Base-by-base conservation (phyloP, 306 rosid genomes). In the Senna siamea region DNA sequence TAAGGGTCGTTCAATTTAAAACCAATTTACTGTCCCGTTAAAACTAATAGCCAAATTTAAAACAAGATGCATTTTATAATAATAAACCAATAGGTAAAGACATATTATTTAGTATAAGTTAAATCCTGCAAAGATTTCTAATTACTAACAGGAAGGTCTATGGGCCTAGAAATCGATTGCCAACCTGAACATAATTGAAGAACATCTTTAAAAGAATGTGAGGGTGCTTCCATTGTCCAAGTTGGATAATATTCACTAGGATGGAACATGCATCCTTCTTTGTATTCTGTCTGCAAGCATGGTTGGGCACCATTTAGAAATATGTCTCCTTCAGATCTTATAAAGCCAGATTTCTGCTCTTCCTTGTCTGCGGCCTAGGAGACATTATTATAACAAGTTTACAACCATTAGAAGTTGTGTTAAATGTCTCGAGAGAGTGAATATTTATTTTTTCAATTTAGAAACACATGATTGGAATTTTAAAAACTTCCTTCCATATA, bases 161-260 rank as follows among this genome's bases (percentile, higher is more conserved):
- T 56, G 28, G 90, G 89, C 85, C 85, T 72, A 51, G 46, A 47
- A 68, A 87, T 63, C 70, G 90, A 76, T 80, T 85, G 87, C 87
- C 93, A 91, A 75, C 90, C 91, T 18, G 89, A n/a, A 79, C 87
- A 87, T 43, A 86, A 48, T 50, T 80, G 89, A 62, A 87, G 80
- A 57, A 87, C 13, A 14, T 75, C 81, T 69, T 71, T 81, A 47
- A 88, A 87, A 78, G 92, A 88, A 78, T 76, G 85, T 9, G 78
- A 72, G 44, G 90, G 84, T 20, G 89, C 59, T 87, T 87, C 93
- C 88, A 83, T 78, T 0, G 89, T 87, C 89, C 91, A 88, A 14
- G 81, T 76, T 17, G 86, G 83, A 78, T 87, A 85, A 74, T 73
- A 83, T 72, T 87, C 85, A 54, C 85, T 88, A 26, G 96, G 96